Percentiles rank a stretch among this genome's conserved stretches.
Conservation (phyloP, 225 moss, liverwort and hornwort genomes). For the Physcomitrellopsis africana region DNA sequence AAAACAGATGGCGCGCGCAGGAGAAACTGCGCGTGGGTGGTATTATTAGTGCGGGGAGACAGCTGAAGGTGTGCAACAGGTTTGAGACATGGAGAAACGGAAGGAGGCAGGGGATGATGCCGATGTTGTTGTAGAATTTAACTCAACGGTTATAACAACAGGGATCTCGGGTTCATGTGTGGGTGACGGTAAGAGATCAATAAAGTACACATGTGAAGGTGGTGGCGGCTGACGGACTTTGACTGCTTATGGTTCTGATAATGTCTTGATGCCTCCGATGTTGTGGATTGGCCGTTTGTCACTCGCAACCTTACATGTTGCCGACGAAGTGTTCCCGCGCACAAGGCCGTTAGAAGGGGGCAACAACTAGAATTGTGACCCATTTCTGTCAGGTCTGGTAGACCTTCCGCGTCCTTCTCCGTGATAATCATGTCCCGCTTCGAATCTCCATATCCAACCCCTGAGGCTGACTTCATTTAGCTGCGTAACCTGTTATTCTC, state of each 20-base stretch:
- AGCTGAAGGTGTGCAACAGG: background rate
- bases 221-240: background rate
- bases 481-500: conserved; percentile 15
- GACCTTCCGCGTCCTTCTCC: conserved; percentile 19
- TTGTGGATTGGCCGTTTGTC: background rate
- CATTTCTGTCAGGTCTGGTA: conserved; percentile 34
- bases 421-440: conserved; percentile 19
- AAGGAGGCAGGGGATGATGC: background rate
- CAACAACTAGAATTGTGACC: conserved; percentile 22
- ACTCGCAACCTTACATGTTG: conserved; percentile 26
- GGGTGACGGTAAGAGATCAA: background rate
- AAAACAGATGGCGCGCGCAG: too few relatives aligned
- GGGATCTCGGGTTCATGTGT: conserved; percentile 35
- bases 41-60: background rate
- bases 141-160: conserved; percentile 18
- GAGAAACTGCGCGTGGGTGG: background rate
- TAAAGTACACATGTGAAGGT: background rate
- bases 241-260: conserved; percentile 8
- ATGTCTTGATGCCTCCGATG: background rate
- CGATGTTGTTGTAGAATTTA: background rate
- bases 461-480: conserved; percentile 5
- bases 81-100: background rate
- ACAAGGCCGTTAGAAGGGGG: conserved; percentile 16
- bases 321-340: background rate
- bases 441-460: conserved; percentile 24